A percentile compares a stretch with the other conserved stretches of the same genome.
Evolutionary conservation across 2,329 filamentous ascomycete genomes (phyloP).

Genomic region (Davidsoniella australis): DNA sequence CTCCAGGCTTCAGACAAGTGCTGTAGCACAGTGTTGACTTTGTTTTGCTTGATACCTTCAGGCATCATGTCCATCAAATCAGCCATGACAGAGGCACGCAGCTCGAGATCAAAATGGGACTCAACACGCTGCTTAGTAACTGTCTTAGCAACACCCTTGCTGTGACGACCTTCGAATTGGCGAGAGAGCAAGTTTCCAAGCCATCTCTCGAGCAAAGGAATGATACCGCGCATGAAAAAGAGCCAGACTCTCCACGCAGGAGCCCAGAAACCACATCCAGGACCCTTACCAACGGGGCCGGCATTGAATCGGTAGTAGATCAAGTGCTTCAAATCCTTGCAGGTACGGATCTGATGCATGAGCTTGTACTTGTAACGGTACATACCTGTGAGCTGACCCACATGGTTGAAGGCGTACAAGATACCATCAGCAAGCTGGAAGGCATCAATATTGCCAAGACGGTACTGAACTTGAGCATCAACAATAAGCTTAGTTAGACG

Average conservation of each 20-base stretch:
- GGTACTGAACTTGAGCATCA: slow-evolving; percentile 94
- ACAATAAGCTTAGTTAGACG: slow-evolving; percentile 94
- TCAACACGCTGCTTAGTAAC: slow-evolving; percentile 98
- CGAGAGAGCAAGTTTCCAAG: slow-evolving; percentile 89
- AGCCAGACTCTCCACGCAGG: slow-evolving; percentile 98
- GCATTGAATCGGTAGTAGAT: slow-evolving; percentile 99
- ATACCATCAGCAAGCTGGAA: slow-evolving; percentile 98
- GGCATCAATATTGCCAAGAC: slow-evolving; percentile 92
- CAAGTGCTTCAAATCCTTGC: slow-evolving; percentile 96
- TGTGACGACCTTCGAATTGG: slow-evolving; percentile 96
- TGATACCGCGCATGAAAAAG: slow-evolving; percentile 98
- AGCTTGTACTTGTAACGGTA: slow-evolving; percentile 99
- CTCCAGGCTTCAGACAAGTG: slow-evolving; percentile 97
- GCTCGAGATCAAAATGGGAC: slow-evolving; percentile 92
- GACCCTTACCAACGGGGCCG: slow-evolving; percentile 88
- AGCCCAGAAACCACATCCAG: slow-evolving; percentile 97
- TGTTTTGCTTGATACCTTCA: slow-evolving; percentile 98
- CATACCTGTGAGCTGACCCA: slow-evolving; percentile 96
- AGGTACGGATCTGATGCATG: slow-evolving; percentile 98
- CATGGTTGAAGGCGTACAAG: slow-evolving; percentile 98
- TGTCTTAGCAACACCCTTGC: slow-evolving; percentile 96
- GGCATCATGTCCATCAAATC: slow-evolving; percentile 99
- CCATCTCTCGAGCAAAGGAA: slow-evolving; percentile 91
- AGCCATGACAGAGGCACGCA: slow-evolving; percentile 95
- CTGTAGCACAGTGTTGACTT: slow-evolving; percentile 93